These are phyloP conservation scores for Tripterygium wilfordii DNA, from an alignment of 177 flowering plant species.

Conservation along the genomic window DNA sequence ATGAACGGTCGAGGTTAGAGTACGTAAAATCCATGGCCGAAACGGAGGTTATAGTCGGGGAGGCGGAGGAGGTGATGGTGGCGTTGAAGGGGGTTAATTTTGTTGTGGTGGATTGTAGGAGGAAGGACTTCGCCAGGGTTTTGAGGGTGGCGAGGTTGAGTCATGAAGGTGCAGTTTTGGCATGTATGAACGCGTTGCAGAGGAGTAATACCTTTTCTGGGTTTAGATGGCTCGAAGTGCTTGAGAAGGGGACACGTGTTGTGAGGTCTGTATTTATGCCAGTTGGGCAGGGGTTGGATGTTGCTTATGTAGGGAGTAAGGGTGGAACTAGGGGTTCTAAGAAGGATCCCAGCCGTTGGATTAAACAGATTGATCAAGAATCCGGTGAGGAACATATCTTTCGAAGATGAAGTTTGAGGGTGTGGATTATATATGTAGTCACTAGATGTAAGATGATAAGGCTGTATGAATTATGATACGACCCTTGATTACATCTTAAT, in stretches of 20 bases:
- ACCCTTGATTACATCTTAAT: too few species aligned
- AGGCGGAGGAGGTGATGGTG: slow-evolving; percentile 47
- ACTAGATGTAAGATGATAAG: too few species aligned
- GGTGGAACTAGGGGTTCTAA: slow-evolving; percentile 13
- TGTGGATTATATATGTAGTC: too few species aligned
- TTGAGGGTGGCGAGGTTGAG: slow-evolving; percentile 49
- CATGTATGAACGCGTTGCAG: slow-evolving; percentile 52
- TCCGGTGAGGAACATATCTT: slow-evolving; percentile 52
- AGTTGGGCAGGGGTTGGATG: slow-evolving; percentile 76
- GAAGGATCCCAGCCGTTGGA: slow-evolving; percentile 49
- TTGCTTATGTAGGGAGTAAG: slow-evolving; percentile 50
- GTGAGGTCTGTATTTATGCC: slow-evolving; percentile 68
- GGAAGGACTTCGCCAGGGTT: slow-evolving; percentile 38
- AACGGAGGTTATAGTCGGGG: slow-evolving; percentile 55
- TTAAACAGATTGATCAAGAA: slow-evolving; percentile 35
- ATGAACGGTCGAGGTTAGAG: slow-evolving; percentile 45
- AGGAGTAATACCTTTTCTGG: slow-evolving; percentile 11
- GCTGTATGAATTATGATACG: too few species aligned
- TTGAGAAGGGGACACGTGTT: slow-evolving; percentile 28
- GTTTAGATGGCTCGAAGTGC: slow-evolving; percentile 44
- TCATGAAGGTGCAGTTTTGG: slow-evolving; percentile 63
- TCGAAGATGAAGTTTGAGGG: slow-evolving; percentile 8
- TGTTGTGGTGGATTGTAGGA: slow-evolving; percentile 61
- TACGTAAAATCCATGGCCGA: slow-evolving; percentile 31
- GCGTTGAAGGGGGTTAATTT: slow-evolving; percentile 58